phyloP scores from a whole-genome alignment of 805 yeast genomes.

The Brettanomyces sp. region DNA sequence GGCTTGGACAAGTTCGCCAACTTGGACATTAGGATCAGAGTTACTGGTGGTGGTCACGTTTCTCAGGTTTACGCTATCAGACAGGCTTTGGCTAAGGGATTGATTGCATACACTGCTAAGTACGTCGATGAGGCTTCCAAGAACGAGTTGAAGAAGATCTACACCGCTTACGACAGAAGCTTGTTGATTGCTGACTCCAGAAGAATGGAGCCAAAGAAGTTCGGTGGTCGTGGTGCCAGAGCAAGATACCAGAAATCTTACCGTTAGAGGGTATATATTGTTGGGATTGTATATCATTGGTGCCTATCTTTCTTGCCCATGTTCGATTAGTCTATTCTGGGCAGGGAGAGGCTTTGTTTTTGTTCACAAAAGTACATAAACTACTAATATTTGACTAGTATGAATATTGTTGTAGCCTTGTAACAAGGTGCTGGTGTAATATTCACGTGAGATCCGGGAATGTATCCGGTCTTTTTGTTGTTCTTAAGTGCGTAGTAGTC shows the following conservation, averaged over 20 bases:
- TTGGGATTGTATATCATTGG: not conserved
- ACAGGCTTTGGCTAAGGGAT: conserved; percentile 99
- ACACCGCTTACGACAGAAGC: conserved; percentile 97
- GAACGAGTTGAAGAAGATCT: conserved; percentile 98
- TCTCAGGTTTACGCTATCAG: conserved; percentile 99
- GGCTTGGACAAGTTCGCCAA: conserved; percentile 98
- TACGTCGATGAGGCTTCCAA: conserved; percentile 98
- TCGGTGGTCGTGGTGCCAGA: conserved; percentile 99
- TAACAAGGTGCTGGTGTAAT: no score
- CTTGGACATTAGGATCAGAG: conserved; percentile 98
- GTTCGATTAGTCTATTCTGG: not conserved
- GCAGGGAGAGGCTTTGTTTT: not conserved
- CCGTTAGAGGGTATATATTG: conserved; percentile 54
- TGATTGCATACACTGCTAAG: conserved; percentile 99
- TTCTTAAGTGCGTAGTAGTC: no score
- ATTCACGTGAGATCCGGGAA: no score
- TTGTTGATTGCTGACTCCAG: conserved; percentile 98
- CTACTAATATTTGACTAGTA: not conserved
- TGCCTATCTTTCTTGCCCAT: conserved; percentile 1
- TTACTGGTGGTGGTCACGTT: conserved; percentile 99
- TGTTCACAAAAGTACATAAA: not conserved
- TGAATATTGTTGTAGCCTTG: no score
- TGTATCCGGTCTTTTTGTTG: no score
- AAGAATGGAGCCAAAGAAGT: conserved; percentile 99
- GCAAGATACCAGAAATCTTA: conserved; percentile 99